Evolutionary conservation across 2,329 filamentous ascomycete genomes (phyloP).

Genomic region (Thelonectria discophora): DNA sequence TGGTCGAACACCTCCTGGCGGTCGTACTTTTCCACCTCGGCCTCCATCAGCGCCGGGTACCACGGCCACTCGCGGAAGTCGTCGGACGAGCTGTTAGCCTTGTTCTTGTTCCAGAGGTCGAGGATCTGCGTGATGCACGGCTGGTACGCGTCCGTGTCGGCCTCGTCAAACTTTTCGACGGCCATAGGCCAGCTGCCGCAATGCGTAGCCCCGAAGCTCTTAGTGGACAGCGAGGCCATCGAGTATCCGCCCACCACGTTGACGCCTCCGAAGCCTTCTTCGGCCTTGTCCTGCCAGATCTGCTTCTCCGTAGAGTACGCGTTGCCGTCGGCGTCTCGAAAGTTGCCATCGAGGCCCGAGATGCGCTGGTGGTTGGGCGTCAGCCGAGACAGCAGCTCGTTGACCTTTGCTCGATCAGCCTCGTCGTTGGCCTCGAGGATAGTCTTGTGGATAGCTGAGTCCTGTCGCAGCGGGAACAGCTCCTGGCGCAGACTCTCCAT

Average conservation of each 20-base stretch:
- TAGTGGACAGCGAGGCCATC: constrained; percentile 54
- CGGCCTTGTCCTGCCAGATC: constrained; percentile 37
- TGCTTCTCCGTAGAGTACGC: constrained; percentile 40
- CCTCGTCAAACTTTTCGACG: constrained; percentile 55
- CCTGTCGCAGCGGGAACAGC: constrained; percentile 55
- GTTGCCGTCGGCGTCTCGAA: constrained; percentile 39
- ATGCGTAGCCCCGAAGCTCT: constrained; percentile 53
- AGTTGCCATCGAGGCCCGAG: constrained; percentile 32
- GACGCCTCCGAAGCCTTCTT: constrained; percentile 50
- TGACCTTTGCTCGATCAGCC: constrained; percentile 43
- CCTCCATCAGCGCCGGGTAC: constrained; percentile 47
- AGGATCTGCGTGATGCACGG: constrained; percentile 55
- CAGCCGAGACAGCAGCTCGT: constrained; percentile 37
- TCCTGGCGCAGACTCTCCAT: constrained; percentile 57
- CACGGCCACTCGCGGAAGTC: constrained; percentile 45
- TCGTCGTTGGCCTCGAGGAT: constrained; percentile 44
- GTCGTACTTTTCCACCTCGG: constrained; percentile 48
- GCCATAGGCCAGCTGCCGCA: constrained; percentile 55
- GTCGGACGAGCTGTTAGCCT: constrained; percentile 29
- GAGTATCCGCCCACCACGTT: constrained; percentile 53
- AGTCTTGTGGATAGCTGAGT: constrained; percentile 49
- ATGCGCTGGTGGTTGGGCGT: constrained; percentile 38
- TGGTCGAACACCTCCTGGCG: constrained; percentile 47
- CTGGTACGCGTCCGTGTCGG: constrained; percentile 53
- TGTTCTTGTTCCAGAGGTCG: constrained; percentile 46